Base-by-base conservation (phyloP, 768 basidiomycete species). In the Lactifluus volemus region DNA sequence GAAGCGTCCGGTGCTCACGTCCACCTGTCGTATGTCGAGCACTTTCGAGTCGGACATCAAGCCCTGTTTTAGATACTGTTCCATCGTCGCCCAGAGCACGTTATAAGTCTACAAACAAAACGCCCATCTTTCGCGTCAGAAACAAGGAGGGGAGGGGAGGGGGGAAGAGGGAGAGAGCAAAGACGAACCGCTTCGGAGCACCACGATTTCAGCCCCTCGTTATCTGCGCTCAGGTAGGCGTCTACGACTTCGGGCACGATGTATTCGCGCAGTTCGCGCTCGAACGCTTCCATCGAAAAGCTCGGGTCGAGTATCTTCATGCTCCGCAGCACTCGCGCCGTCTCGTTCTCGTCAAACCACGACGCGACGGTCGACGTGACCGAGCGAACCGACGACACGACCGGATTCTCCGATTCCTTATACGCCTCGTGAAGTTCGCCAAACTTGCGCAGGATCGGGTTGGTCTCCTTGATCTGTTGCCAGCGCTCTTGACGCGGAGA, bases 181-280 rank as follows among this genome's bases (percentile, higher is more conserved):
- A 2, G 32, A 74, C 94, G 71, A 70, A 96, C 95, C 55, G 92
- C 97, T 74, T 99, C 97, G 21, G 91, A 85, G 70, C 94, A 96
- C 97, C 97, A 99, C 63, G 82, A 82, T 70, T 81, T 83, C 67
- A 99, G 75, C 2, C 88, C 78, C 70, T 93, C 89, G 71, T 85
- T 81, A 70, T 98, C 97, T 30, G 92, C 95, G 58, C 84, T 87
- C 63, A 98, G 72, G 69, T 97, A 98, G 30, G 94, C 96, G 70
- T 99, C 97, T 7, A 99, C 92, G 12, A 99, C 85, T 71, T 99
- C 97, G 0, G 97, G 97, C 3, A 99, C 84, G 64, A 99, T 99
- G 68, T 98, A 99, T 73, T 98, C 97, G 61, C 95, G 76, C 59
- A 98, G 72, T 70, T 98, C 97, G 61, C 87, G 79, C 68, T 92